A percentile compares a stretch with the other conserved stretches of the same genome.
Evolutionary conservation across 2,329 filamentous ascomycete genomes (phyloP).

Genomic region (Fusarium coicis): DNA sequence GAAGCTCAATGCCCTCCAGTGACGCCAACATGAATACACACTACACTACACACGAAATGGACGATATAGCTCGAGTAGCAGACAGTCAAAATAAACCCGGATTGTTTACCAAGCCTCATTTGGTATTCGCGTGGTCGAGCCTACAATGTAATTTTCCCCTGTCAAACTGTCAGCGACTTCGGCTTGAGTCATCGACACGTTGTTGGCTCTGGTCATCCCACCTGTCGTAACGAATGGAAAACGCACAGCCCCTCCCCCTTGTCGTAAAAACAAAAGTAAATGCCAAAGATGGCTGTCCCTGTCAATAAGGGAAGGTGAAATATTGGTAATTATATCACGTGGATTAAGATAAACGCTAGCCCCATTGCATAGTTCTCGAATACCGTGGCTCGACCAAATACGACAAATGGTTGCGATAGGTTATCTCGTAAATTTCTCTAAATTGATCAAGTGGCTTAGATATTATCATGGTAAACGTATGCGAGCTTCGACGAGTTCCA

Average conservation of each 20-base stretch:
- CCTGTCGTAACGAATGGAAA: background rate
- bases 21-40: fast-evolving
- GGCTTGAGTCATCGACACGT: too few relatives aligned
- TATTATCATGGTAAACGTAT: too few relatives aligned
- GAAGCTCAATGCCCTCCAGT: fast-evolving
- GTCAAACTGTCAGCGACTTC: background rate
- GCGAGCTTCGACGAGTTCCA: too few relatives aligned
- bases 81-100: fast-evolving
- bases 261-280: too few relatives aligned
- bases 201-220: too few relatives aligned
- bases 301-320: fast-evolving
- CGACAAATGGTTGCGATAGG: background rate
- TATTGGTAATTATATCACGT: background rate
- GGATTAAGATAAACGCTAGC: too few relatives aligned
- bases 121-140: fast-evolving
- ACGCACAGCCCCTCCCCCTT: background rate
- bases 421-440: background rate
- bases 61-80: fast-evolving
- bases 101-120: background rate
- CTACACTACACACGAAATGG: background rate
- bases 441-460: too few relatives aligned
- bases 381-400: background rate
- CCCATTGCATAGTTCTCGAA: fast-evolving
- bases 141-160: background rate
- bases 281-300: background rate